A percentile compares a stretch with the other conserved stretches of the same genome.
Conservation (phyloP, 305 asterid genomes). For the Fraxinus baroniana region DNA sequence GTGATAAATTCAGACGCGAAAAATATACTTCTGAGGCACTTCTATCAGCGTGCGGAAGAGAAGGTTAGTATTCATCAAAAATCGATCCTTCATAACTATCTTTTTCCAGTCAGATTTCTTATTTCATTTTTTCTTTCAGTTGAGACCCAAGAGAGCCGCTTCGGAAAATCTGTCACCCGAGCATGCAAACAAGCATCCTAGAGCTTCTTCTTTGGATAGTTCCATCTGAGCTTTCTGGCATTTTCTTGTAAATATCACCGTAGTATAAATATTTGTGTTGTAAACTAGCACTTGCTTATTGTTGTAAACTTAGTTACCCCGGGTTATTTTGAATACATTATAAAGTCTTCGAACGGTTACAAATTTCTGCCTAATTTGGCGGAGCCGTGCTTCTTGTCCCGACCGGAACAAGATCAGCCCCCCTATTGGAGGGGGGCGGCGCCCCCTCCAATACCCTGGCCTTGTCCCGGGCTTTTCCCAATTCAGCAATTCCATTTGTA, state of each 20-base stretch:
- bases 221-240: slow-evolving; percentile 21
- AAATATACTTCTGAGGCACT: slow-evolving; percentile 64
- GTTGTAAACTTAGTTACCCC: neutral
- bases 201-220: slow-evolving; percentile 37
- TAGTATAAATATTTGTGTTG: neutral
- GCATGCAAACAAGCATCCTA: slow-evolving; percentile 56
- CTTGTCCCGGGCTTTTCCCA: too few relatives aligned
- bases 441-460: too few relatives aligned
- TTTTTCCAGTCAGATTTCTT: neutral
- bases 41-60: slow-evolving; percentile 64
- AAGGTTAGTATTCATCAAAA: slow-evolving; percentile 48
- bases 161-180: slow-evolving; percentile 33
- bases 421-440: too few relatives aligned
- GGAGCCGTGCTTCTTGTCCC: too few relatives aligned
- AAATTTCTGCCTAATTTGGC: too few relatives aligned
- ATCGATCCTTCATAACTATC: neutral
- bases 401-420: too few relatives aligned
- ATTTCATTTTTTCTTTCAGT: slow-evolving; percentile 20
- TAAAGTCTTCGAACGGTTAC: too few relatives aligned
- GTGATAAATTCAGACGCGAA: slow-evolving; percentile 65
- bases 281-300: neutral
- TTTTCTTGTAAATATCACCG: neutral
- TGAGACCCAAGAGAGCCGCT: slow-evolving; percentile 42
- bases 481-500: too few relatives aligned
- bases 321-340: neutral